Evolutionary conservation across 495 filamentous ascomycete genomes (phyloP).

Genomic region (Talaromyces stipitatus): DNA sequence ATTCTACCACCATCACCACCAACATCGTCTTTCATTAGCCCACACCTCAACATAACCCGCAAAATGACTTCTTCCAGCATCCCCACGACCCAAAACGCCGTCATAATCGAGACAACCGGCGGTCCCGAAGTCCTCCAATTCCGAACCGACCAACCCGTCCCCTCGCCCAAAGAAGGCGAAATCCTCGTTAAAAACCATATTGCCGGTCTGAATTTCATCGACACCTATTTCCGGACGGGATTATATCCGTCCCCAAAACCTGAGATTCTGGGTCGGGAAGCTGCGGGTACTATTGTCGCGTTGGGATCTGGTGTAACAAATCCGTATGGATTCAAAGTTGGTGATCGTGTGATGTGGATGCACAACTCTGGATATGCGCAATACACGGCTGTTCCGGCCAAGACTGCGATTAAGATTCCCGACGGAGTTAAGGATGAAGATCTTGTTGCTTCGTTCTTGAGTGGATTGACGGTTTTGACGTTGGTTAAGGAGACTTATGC

Average conservation of each 20-base stretch:
- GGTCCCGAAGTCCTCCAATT: constrained; percentile 72
- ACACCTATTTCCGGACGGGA: constrained; percentile 83
- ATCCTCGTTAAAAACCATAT: constrained; percentile 80
- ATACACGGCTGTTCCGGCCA: constrained; percentile 56
- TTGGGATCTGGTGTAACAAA: constrained; percentile 35
- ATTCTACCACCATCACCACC: background rate
- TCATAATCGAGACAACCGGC: constrained; percentile 68
- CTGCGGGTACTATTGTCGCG: constrained; percentile 53
- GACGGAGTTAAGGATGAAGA: constrained; percentile 49
- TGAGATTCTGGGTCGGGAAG: constrained; percentile 79
- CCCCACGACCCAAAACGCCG: constrained; percentile 67
- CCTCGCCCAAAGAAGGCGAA: constrained; percentile 59
- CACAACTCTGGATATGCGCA: constrained; percentile 62
- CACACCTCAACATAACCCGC: background rate
- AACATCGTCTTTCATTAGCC: no score
- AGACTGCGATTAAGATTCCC: constrained; percentile 57
- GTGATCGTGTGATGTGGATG: constrained; percentile 65
- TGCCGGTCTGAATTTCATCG: constrained; percentile 84
- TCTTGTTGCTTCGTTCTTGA: constrained; percentile 64
- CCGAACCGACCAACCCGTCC: constrained; percentile 68
- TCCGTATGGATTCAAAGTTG: constrained; percentile 44
- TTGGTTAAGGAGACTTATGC: constrained; percentile 69
- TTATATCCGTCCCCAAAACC: constrained; percentile 74
- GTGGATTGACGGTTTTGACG: constrained; percentile 81
- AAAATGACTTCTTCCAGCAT: constrained; percentile 10